Evolutionary conservation across 2,329 filamentous ascomycete genomes (phyloP), one percentile per base, ranked within the genome.

Genomic region (Fusarium euwallaceae): DNA sequence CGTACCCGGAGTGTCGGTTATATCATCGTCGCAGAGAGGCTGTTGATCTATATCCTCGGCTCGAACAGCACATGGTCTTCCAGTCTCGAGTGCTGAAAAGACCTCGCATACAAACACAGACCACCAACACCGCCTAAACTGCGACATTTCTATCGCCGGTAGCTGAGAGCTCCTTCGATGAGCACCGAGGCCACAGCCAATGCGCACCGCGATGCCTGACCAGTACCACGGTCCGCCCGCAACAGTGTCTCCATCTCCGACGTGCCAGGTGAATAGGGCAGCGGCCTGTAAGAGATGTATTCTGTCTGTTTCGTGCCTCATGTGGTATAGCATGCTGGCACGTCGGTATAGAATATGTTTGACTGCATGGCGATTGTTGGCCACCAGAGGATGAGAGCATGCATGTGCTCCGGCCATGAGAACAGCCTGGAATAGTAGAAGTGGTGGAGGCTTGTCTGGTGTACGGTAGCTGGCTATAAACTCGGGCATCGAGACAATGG

Each of bases 41-140:
- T 66, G 34, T 10, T 78, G 77, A 17, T 78, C 77, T 9, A 78
- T 74, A 14, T 78, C 77, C 8, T 78, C 77, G 2, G 75, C 77
- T 10, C 77, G 59, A 1, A 78, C 66, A 0, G 77, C 74, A 61
- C 77, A 79, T 0, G 77, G 77, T 1, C 77, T 65, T 1, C 77
- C 77, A 0, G 76, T 79, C 41, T 78, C 77, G 0, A 78, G 60
- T 0, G 77, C 71, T 1, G 74, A 73, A 22, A 78, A 78, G 0
- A 78, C 77, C 17, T 78, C 77, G 20, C 72, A 78, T 0, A 78
- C 72, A 32, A 78, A 78, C 0, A 65, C 72, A 1, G 77, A 78
- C 77, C 77, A 78, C 77, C 77, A 78, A 7, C 74, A 79, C 0
- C 77, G 66, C 4, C 75, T 53, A 60, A 78, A 78, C 32, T 78